Evolutionary conservation across 805 yeast species (phyloP).

Genomic region (Nakazawaea siamensis): DNA sequence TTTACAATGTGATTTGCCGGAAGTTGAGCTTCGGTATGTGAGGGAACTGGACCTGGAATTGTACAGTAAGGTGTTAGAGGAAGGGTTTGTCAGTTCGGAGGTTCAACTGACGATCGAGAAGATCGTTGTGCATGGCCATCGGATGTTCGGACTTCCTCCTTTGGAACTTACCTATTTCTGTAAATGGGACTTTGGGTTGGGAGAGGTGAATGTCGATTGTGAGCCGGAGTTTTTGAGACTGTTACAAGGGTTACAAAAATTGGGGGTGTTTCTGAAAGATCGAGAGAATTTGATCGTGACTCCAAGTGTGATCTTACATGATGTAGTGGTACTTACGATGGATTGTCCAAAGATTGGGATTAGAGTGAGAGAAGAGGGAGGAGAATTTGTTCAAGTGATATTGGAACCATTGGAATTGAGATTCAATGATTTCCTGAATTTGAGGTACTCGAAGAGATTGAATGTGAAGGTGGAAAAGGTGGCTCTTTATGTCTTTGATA

Average conservation of each 20-base stretch:
- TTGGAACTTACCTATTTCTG: constrained; percentile 81
- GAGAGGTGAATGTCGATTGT: constrained; percentile 43
- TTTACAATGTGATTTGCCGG: constrained; percentile 65
- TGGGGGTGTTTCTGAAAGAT: constrained; percentile 62
- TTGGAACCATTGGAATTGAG: constrained; percentile 26
- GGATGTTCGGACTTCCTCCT: constrained; percentile 92
- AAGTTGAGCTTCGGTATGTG: constrained; percentile 29
- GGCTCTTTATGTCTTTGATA: constrained; percentile 21
- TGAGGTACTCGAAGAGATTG: constrained; percentile 48
- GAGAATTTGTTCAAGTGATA: constrained; percentile 16
- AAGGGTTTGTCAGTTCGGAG: constrained; percentile 14
- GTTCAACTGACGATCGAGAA: constrained; percentile 51
- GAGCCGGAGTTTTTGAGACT: constrained; percentile 36
- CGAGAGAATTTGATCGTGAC: constrained; percentile 65
- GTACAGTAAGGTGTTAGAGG: constrained; percentile 18
- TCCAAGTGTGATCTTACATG: constrained; percentile 49
- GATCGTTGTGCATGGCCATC: constrained; percentile 68
- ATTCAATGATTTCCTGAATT: constrained; percentile 65
- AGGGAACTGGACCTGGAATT: constrained; percentile 16
- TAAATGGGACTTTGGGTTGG: constrained; percentile 80
- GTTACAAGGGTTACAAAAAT: constrained; percentile 34
- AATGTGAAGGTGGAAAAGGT: constrained; percentile 44
- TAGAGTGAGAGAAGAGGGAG: constrained; percentile 27
- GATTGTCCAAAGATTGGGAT: constrained; percentile 39
- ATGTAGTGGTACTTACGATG: constrained; percentile 60